Base-by-base conservation (phyloP, 257 asterid species). In the Nicotiana benthamiana region DNA sequence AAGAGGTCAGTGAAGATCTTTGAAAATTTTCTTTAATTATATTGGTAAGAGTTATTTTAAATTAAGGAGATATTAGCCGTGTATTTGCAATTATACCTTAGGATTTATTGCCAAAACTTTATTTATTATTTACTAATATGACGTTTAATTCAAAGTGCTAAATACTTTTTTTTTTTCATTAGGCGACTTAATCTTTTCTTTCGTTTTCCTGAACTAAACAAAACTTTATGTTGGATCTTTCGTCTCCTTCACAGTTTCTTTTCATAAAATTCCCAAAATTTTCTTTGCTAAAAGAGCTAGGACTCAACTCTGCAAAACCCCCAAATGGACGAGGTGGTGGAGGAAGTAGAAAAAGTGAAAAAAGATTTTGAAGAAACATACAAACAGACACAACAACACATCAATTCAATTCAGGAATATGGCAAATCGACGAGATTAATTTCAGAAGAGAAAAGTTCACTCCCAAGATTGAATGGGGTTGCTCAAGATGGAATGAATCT, bases 391-490 rank as follows among this genome's bases (percentile, higher is more conserved):
- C 79, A 84, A 13, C 80, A 82, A 64, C 84, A 86, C 83, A 87
- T 95, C 9, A 82, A 87, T 32, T 90, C 92, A 3, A 93, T 93
- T 81, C 90, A 90, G 77, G 88, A 89, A 27, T 89, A 92, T 79
- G 97, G 98, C 1, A 93, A 89, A 84, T 80, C 86, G 30, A 86
- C 87, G 34, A 53, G 84, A 80, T 86, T 46, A n/a, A 63, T 81
- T 52, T 57, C 83, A 16, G 84, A 28, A 62, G 80, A 80, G 85
- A 89, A 92, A 83, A 84, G 89, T 80, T 95, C 99, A 17, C 86
- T 93, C 84, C 94, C 96, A 9, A 90, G 99, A 86, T 90, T 93
- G 79, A 95, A 95, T 76, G 97, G 99, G 61, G 82, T 92, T 32
- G 97, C 96, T 75, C 99, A 95, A 82, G 98, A 95, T 90, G 93